These are phyloP conservation scores for Phascolomyces articulosus DNA, from an alignment of 371 early-diverging fungal species.

Conservation along the genomic window DNA sequence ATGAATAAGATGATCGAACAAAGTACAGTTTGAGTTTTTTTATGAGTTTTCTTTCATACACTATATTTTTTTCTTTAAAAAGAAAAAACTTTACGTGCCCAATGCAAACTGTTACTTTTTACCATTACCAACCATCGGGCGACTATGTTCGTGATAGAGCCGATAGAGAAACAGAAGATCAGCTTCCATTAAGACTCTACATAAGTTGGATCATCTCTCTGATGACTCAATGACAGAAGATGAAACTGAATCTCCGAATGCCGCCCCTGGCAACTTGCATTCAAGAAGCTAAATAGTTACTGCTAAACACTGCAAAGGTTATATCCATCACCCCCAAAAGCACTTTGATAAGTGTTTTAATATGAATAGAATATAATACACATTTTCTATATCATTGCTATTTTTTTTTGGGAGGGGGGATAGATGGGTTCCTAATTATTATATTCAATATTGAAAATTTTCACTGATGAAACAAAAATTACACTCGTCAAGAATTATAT, in stretches of 20 bases:
- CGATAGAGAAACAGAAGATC: not conserved
- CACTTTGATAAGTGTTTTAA: not conserved
- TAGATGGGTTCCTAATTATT: too few species aligned
- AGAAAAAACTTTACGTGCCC: too few species aligned
- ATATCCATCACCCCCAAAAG: not conserved
- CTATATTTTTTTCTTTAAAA: too few species aligned
- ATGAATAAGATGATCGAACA: too few species aligned
- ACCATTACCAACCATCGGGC: constrained; percentile 9
- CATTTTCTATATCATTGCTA: too few species aligned
- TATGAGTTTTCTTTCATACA: too few species aligned
- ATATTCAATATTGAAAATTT: too few species aligned
- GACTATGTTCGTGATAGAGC: not conserved
- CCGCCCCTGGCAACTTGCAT: not conserved
- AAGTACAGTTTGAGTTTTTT: too few species aligned
- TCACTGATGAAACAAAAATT: too few species aligned
- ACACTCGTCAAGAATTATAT: too few species aligned
- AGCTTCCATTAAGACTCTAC: not conserved
- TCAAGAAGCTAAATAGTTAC: constrained; percentile 1
- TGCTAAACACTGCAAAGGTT: not conserved
- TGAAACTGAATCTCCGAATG: not conserved
- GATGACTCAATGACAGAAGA: not conserved
- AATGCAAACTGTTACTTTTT: not conserved
- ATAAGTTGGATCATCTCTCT: constrained; percentile 4
- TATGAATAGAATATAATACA: not conserved
- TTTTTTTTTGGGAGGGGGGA: too few species aligned